Evolutionary conservation across 371 early-diverging fungal species (phyloP), one percentile per base, ranked within the genome.

Genomic region (Phascolomyces articulosus): DNA sequence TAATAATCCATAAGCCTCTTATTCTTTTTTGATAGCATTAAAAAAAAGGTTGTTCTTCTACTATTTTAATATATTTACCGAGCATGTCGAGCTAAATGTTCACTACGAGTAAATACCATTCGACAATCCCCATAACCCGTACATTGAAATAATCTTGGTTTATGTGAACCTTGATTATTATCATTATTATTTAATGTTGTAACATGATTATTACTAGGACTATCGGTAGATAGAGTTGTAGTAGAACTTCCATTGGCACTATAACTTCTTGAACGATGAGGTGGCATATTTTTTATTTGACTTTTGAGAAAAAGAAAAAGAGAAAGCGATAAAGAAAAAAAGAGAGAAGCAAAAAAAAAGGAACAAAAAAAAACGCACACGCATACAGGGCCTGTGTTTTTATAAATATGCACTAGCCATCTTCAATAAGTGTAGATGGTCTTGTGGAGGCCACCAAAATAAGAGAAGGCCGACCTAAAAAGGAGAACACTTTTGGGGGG

Each of bases 101-200:
- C 87, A 49, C 85, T 83, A 54, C 87, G 75, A 29, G 87, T 85
- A 55, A 86, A 86, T 10, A 85, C 81, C 87, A 87, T 87, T 21
- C 77, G 71, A 58, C 87, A 86, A 58, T 85, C 84, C 41, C 84
- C 85, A 60, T 77, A 86, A 27, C 87, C 87, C 26, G 81, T 78
- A 63, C 87, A 86, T 60, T 84, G 85, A 62, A 86, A 86, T 18
- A 80, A 69, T 57, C 84, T 82, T 20, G 82, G 80, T 51, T 70
- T 59, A 7, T 34, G 41, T 23, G 58, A 2, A 38, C 38, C 38
- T 13, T 38, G 6, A 38, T 13, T 38, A 38, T 13, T 38, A 38
- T 38, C 38, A 38, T 13, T 38, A 38, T 38, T 38, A 38, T 13
- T 38, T n/a, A n/a, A n/a, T n/a, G n/a, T n/a, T n/a, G n/a, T n/a